A percentile compares a stretch with the other conserved stretches of the same genome.
phyloP scores from a whole-genome alignment of 306 rosid genomes.

The Cucumis cinereus region DNA sequence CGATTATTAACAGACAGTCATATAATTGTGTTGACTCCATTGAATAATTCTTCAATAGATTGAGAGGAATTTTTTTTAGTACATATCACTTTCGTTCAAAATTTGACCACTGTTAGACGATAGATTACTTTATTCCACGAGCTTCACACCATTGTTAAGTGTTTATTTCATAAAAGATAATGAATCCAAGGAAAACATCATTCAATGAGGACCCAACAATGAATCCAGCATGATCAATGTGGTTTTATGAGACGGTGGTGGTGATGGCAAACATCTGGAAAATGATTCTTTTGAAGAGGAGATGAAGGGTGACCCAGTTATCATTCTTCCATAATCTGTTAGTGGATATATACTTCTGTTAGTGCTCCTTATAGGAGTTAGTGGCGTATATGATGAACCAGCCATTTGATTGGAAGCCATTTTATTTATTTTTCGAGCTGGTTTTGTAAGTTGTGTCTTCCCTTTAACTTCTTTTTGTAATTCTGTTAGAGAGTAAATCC shows the following conservation, averaged over 20 bases:
- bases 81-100: too few relatives aligned
- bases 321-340: neutral
- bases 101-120: too few relatives aligned
- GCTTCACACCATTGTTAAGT: too few relatives aligned
- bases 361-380: neutral
- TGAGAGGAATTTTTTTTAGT: too few relatives aligned
- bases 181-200: too few relatives aligned
- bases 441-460: neutral
- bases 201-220: too few relatives aligned
- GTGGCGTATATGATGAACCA: conserved; percentile 1
- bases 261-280: neutral
- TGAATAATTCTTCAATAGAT: too few relatives aligned
- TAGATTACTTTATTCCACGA: too few relatives aligned
- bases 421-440: neutral
- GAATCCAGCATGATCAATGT: neutral
- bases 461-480: neutral
- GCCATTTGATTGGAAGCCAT: conserved; percentile 1
- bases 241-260: neutral
- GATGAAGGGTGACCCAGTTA: neutral
- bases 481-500: neutral
- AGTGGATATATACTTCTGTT: neutral
- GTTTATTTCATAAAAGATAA: too few relatives aligned
- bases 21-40: too few relatives aligned
- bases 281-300: neutral
- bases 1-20: too few relatives aligned